A percentile compares a stretch with the other conserved stretches of the same genome.
Evolutionary conservation across 192 early-diverging fungal species (phyloP).

Genomic region (Rhizophagus clarus): DNA sequence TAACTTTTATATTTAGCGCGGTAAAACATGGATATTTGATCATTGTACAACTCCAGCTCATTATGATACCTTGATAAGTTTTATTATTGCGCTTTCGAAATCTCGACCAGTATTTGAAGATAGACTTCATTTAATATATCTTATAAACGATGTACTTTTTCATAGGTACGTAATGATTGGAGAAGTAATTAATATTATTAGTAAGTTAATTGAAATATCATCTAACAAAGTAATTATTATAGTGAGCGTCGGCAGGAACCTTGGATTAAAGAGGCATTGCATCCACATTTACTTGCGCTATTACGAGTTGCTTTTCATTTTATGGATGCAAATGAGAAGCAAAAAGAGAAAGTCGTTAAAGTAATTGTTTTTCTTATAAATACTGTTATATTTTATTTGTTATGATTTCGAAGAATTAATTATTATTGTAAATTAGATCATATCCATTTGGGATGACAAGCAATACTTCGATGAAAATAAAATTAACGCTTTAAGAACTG

Average conservation of each 20-base stretch:
- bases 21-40: constrained; percentile 53
- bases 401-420: neutral
- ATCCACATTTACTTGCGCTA: constrained; percentile 46
- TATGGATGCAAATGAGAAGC: constrained; percentile 41
- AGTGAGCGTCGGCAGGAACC: constrained; percentile 45
- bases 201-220: neutral
- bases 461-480: constrained; percentile 32
- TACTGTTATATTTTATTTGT: neutral
- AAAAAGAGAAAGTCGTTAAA: constrained; percentile 51
- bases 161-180: constrained; percentile 49
- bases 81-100: constrained; percentile 45
- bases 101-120: constrained; percentile 46
- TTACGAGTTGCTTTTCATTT: constrained; percentile 51
- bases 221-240: neutral
- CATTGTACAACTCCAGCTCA: constrained; percentile 46
- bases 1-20: constrained; percentile 39
- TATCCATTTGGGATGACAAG: constrained; percentile 33
- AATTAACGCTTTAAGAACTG: constrained; percentile 17
- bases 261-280: constrained; percentile 52
- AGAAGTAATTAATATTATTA: neutral
- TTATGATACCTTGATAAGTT: constrained; percentile 38
- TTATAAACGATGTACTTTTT: constrained; percentile 55
- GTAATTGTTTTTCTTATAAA: constrained; percentile 32
- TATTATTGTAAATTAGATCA: constrained; percentile 17
- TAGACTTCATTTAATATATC: constrained; percentile 53